Evolutionary conservation across 148 eudicot species (phyloP), one percentile per base, ranked within the genome.

Genomic region (Fallopia convolvulus): DNA sequence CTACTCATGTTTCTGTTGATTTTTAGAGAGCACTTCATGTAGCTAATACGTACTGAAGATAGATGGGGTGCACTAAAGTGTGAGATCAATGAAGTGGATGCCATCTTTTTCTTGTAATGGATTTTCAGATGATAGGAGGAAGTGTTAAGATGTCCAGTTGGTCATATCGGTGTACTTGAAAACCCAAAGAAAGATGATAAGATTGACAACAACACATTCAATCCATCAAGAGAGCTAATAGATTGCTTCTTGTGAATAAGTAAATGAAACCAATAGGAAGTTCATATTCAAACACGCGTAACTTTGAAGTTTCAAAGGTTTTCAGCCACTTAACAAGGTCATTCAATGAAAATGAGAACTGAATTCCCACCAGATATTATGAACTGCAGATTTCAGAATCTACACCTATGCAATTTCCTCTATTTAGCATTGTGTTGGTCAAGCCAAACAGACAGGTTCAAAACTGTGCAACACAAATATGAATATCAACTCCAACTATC

Each of bases 61-160:
- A 36, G 40, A 74, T 21, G 60, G 21, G 58, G 40, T 74, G 55
- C 2, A 20, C 30, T 49, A 14, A 47, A 60, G 5, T 48, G 60
- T 14, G 18, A 74, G 58, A 74, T 30, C 56, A 48, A 74, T 52
- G 76, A 74, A 26, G 58, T 48, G 55, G 58, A 44, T 20, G 76
- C 76, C 72, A 68, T 68, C 36, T 68, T 36, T 39, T 42, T 3
- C 46, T 68, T 36, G 46, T 23, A 68, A 68, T 39, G 42, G 72
- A 68, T 33, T 41, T 41, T 68, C 72, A 36, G 72, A 17, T 68
- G 46, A 33, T 39, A 30, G 72, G 72, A 68, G 0, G 20, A n/a
- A 68, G 18, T 39, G 21, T 15, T 36, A 68, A 36, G 72, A 39
- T 21, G 39, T 21, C 72, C 20, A 39, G 72, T 68, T 33, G 44